Evolutionary conservation across 306 rosid genomes (phyloP), one percentile per base, ranked within the genome.

Genomic region (Gillenia trifoliata): DNA sequence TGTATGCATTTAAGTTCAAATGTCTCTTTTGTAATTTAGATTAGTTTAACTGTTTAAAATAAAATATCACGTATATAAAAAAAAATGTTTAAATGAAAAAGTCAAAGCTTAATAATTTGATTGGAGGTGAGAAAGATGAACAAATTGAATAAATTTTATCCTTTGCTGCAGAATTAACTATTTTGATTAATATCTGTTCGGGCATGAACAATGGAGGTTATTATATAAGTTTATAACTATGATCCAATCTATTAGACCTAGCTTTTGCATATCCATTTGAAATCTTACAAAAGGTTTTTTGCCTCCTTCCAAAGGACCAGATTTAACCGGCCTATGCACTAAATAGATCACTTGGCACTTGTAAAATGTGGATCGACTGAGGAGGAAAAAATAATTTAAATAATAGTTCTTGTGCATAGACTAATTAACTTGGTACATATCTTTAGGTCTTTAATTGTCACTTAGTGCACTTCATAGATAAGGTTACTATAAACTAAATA

Each of bases 331-430:
- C 55, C 65, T 50, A 52, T 6, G n/a, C 2, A 26, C 63, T 29
- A 63, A 71, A 52, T 8, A 33, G 3, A 33, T 71, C 13, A 15
- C 54, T 12, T 55, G 40, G 26, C 64, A 66, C 47, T 25, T 66
- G 78, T 66, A 78, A 54, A 22, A 23, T 56, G 17, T 11, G 30
- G 31, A 72, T 66, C 43, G 78, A 70, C 64, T 34, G 74, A 38
- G 38, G 34, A 6, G 63, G 16, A 7, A 13, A 16, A 45, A 17
- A 57, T 57, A 57, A 30, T 36, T 71, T 56, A 56, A 56, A 36
- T 29, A 26, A 33, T 28, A 52, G 12, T n/a, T 54, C 26, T n/a
- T n/a, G 26, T n/a, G 60, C 12, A 54, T 8, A 3, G 28, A 36
- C 13, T 10, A 34, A 55, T 23, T 34, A 34, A 34, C 52, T 56